phyloP scores from a whole-genome alignment of 257 asterid genomes.

The Thymus quinquecostatus region DNA sequence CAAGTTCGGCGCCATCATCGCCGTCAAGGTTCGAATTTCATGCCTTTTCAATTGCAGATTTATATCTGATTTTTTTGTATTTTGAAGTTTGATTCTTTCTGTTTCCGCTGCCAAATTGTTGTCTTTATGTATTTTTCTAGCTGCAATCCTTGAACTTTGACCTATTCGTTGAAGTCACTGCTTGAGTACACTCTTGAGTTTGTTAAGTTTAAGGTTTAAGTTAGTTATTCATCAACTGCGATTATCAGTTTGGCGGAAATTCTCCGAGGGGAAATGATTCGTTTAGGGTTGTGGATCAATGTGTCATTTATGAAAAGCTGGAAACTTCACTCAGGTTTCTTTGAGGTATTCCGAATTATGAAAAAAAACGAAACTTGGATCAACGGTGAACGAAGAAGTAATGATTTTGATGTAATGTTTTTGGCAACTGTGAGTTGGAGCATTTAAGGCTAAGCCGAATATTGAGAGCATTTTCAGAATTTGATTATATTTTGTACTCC shows the following conservation, averaged over 20 bases:
- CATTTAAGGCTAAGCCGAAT: not conserved
- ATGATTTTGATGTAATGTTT: slow-evolving; percentile 11
- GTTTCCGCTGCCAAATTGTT: slow-evolving; percentile 6
- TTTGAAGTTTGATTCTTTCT: slow-evolving; percentile 6
- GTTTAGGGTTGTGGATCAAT: not conserved
- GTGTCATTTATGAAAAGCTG: not conserved
- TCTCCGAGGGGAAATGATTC: not conserved
- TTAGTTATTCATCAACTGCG: not conserved
- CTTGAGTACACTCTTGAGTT: slow-evolving; percentile 2
- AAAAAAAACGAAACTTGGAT: not conserved
- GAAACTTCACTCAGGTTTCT: slow-evolving; percentile 8
- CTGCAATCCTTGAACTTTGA: not conserved
- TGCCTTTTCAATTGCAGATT: slow-evolving; percentile 2
- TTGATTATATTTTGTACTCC: not conserved
- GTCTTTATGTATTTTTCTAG: not conserved
- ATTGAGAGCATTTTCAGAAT: slow-evolving; percentile 2
- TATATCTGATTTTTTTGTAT: not conserved
- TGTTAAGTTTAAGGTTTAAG: not conserved
- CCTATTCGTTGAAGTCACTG: slow-evolving; percentile 10
- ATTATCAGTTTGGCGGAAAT: not conserved
- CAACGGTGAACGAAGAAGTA: not conserved
- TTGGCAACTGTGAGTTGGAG: not conserved
- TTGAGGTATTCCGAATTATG: not conserved
- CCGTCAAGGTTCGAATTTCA: slow-evolving; percentile 62
- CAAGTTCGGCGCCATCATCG: slow-evolving; percentile 61